Conservation (phyloP, 75 land plant genomes). For the Azolla pinnata region DNA sequence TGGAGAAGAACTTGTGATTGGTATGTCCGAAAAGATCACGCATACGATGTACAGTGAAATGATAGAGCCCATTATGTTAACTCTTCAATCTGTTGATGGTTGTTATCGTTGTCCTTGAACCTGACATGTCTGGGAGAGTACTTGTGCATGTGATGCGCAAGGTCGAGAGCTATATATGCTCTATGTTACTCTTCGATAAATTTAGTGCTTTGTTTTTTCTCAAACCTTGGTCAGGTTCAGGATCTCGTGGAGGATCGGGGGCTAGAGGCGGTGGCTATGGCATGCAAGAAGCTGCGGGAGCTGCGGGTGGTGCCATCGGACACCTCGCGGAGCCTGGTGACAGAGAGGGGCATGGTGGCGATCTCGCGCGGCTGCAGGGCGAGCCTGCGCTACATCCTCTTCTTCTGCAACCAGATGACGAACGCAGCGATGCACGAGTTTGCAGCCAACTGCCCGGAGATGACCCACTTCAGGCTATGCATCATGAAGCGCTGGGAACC, state of each 20-base stretch:
- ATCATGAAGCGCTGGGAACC: conserved; percentile 43
- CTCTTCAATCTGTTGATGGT: too few relatives aligned
- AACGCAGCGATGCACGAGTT: conserved; percentile 55
- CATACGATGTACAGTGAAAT: too few relatives aligned
- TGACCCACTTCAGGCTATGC: conserved; percentile 68
- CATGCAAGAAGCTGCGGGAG: conserved; percentile 47
- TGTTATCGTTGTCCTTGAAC: too few relatives aligned
- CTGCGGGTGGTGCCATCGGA: conserved; percentile 54
- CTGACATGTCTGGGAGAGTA: too few relatives aligned
- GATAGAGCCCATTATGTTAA: too few relatives aligned
- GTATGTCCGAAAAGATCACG: too few relatives aligned
- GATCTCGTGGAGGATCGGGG: conserved; percentile 62
- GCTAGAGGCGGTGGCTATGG: conserved; percentile 38
- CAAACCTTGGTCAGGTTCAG: conserved; percentile 51
- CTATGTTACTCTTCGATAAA: too few relatives aligned
- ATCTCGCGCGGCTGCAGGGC: conserved; percentile 63
- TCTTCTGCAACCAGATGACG: conserved; percentile 77
- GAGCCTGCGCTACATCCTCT: conserved; percentile 53
- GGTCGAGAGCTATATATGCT: too few relatives aligned
- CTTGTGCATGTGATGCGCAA: too few relatives aligned
- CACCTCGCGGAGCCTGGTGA: conserved; percentile 24
- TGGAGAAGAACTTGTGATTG: too few relatives aligned
- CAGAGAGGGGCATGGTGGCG: conserved; percentile 59
- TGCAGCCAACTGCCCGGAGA: conserved; percentile 46
- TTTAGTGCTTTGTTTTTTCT: too few relatives aligned